phyloP scores from a whole-genome alignment of 139 green algal genomes.

The Chlamydomonas sp. region DNA sequence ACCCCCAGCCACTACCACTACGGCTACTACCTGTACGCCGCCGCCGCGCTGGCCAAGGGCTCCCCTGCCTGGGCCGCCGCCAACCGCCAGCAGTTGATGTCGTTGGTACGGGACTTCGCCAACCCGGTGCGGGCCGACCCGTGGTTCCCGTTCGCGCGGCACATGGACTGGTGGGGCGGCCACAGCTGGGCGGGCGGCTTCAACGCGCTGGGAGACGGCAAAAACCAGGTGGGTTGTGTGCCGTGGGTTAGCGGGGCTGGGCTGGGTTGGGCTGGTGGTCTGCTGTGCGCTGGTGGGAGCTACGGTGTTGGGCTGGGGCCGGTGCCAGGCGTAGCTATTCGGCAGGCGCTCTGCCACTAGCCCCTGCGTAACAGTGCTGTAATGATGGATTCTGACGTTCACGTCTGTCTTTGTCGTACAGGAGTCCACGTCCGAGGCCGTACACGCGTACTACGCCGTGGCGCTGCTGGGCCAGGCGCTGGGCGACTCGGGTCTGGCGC shows the following conservation, averaged over 20 bases:
- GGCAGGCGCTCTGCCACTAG: neutral
- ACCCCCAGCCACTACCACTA: conserved; percentile 16
- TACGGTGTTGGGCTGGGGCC: too few relatives aligned
- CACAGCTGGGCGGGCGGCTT: conserved; percentile 60
- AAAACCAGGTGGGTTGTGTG: conserved; percentile 46
- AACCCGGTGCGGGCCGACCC: conserved; percentile 38
- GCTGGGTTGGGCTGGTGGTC: too few relatives aligned
- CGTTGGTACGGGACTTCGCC: conserved; percentile 47
- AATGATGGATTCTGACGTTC: neutral
- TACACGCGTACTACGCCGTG: conserved; percentile 60
- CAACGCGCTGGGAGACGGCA: conserved; percentile 41
- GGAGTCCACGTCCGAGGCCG: conserved; percentile 60
- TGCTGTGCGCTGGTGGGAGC: too few relatives aligned
- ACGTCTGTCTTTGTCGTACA: neutral
- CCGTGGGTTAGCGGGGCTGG: neutral
- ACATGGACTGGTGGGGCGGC: conserved; percentile 51
- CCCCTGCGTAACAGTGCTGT: neutral
- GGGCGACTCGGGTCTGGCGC: conserved; percentile 35
- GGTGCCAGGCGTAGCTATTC: neutral
- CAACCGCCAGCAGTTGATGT: neutral
- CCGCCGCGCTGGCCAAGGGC: conserved; percentile 39
- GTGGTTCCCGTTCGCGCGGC: conserved; percentile 52
- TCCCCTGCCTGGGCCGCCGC: conserved; percentile 38
- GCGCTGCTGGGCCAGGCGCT: conserved; percentile 43
- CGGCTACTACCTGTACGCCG: conserved; percentile 60